phyloP scores from a whole-genome alignment of 2,329 filamentous ascomycete genomes.

The Colletotrichum truncatum region DNA sequence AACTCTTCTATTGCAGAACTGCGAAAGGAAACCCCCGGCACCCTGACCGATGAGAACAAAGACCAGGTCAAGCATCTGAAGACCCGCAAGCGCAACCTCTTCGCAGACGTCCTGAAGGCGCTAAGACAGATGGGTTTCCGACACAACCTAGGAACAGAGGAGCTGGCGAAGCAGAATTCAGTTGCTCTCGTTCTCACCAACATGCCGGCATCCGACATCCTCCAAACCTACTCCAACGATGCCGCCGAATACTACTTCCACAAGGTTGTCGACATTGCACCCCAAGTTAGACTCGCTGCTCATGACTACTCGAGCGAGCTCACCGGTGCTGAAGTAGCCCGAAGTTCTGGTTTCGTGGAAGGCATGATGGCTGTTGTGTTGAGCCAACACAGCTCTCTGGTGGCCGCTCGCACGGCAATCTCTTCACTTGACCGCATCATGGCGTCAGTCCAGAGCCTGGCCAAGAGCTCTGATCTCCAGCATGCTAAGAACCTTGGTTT shows the following conservation, averaged over 20 bases:
- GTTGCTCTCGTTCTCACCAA: constrained; percentile 73
- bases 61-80: constrained; percentile 87
- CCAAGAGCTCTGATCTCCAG: neutral
- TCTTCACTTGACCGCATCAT: constrained; percentile 33
- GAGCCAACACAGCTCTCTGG: constrained; percentile 65
- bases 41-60: constrained; percentile 89
- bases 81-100: constrained; percentile 86
- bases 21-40: constrained; percentile 82
- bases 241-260: constrained; percentile 79
- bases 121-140: constrained; percentile 90
- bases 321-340: constrained; percentile 79
- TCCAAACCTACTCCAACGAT: constrained; percentile 36
- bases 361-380: constrained; percentile 77
- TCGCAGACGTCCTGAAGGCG: constrained; percentile 86
- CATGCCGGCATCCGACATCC: constrained; percentile 36
- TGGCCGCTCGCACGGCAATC: constrained; percentile 47
- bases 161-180: constrained; percentile 78
- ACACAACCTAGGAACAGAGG: constrained; percentile 79
- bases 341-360: constrained; percentile 88
- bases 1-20: constrained; percentile 76
- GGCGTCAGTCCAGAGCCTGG: constrained; percentile 31
- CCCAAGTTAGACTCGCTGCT: constrained; percentile 71
- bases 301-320: constrained; percentile 86
- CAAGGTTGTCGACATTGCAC: constrained; percentile 78
- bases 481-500: constrained; percentile 31